Evolutionary conservation across 2,329 filamentous ascomycete species (phyloP).

Genomic region (Intubia oerlemansii): DNA sequence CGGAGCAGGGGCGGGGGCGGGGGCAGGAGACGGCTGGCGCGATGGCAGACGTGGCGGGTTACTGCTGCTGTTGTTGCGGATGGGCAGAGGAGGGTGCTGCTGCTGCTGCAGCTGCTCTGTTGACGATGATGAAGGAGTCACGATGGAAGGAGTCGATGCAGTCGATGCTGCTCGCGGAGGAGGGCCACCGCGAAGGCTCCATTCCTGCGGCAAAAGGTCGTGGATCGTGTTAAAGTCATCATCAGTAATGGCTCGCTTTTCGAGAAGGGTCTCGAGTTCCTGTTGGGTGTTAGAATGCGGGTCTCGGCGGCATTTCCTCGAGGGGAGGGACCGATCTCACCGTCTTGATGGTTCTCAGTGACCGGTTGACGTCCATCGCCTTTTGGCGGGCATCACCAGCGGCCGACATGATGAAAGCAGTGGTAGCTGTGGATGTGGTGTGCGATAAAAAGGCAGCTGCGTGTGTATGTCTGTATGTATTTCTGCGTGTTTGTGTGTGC

Average conservation of each 20-base stretch:
- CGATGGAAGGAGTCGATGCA: no score
- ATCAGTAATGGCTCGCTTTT: slow-evolving; percentile 58
- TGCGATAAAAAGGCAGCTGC: no score
- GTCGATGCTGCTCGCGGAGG: slow-evolving; percentile 1
- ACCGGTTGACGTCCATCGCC: slow-evolving; percentile 56
- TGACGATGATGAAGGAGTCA: no score
- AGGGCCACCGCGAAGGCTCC: slow-evolving; percentile 29
- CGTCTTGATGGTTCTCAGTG: slow-evolving; percentile 70
- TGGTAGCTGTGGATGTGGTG: no score
- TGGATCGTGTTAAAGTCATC: slow-evolving; percentile 56
- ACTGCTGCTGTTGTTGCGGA: slow-evolving; percentile 22
- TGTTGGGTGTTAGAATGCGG: not conserved
- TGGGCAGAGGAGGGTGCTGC: slow-evolving; percentile 11
- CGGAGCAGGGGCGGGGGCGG: no score
- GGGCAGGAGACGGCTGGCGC: no score
- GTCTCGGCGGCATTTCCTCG: not conserved
- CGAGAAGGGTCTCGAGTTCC: slow-evolving; percentile 36
- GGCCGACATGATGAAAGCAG: no score
- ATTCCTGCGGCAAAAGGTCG: slow-evolving; percentile 51
- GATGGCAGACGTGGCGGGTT: slow-evolving; percentile 16
- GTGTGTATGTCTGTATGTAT: no score
- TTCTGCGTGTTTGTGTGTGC: no score
- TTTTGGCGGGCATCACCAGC: slow-evolving; percentile 21
- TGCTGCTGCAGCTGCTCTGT: slow-evolving; percentile 1
- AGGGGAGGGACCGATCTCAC: slow-evolving; percentile 23